These are phyloP conservation scores for Cryptococcus maquisensis DNA, from an alignment of 1,284 basidiomycete genomes.

Conservation along the genomic window DNA sequence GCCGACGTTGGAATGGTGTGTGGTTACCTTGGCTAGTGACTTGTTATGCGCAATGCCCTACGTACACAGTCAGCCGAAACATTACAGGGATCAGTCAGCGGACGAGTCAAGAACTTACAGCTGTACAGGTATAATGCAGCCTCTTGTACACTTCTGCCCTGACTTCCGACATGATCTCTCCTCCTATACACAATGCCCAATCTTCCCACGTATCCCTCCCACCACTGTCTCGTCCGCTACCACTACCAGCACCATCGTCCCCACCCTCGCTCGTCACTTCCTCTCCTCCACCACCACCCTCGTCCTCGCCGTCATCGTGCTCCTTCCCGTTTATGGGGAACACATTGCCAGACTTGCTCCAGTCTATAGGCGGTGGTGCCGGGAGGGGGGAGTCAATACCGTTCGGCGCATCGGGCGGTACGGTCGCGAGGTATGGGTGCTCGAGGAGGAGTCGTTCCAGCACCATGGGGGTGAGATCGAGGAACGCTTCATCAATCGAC, in stretches of 20 bases:
- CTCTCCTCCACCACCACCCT: conserved; percentile 22
- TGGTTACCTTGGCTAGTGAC: conserved; percentile 82
- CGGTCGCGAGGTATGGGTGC: conserved; percentile 69
- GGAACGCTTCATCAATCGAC: conserved; percentile 69
- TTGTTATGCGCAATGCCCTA: conserved; percentile 92
- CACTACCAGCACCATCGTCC: background rate
- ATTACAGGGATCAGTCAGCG: background rate
- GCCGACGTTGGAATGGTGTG: background rate
- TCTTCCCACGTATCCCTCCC: conserved; percentile 73
- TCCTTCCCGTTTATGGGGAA: conserved; percentile 59
- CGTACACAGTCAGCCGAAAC: background rate
- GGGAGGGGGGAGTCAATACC: conserved; percentile 81
- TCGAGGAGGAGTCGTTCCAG: conserved; percentile 65
- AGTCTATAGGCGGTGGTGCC: conserved; percentile 62
- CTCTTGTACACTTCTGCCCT: conserved; percentile 64
- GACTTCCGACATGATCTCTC: conserved; percentile 77
- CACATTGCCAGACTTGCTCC: conserved; percentile 65
- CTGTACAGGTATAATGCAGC: conserved; percentile 90
- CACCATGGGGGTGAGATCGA: conserved; percentile 77
- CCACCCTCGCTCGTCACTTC: conserved; percentile 10
- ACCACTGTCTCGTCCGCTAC: conserved; percentile 4
- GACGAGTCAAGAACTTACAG: conserved; percentile 58
- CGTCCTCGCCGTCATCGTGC: conserved; percentile 13
- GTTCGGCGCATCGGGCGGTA: conserved; percentile 63
- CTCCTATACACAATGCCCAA: conserved; percentile 81